Conservation (phyloP, 2,329 filamentous ascomycete genomes). For the Cordyceps javanica region DNA sequence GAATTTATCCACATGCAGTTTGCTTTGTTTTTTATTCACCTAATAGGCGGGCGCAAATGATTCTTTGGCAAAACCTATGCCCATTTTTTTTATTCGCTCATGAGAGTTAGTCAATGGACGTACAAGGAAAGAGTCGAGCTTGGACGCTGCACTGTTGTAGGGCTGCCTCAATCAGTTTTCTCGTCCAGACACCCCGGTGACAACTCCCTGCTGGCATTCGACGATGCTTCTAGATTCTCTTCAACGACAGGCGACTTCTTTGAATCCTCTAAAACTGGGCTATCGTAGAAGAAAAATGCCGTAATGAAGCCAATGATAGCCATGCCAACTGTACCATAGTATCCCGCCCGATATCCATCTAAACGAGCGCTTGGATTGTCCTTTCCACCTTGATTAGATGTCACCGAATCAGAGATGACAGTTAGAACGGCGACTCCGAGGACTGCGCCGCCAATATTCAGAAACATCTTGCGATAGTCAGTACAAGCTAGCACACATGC, state of each 20-base stretch:
- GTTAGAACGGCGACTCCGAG: conserved; percentile 14
- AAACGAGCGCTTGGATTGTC: conserved; percentile 2
- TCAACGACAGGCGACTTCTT: neutral
- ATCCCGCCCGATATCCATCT: conserved; percentile 10
- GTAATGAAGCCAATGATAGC: neutral
- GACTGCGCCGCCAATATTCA: conserved; percentile 14
- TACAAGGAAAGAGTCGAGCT: neutral
- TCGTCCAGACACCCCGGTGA: neutral
- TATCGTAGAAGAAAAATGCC: neutral
- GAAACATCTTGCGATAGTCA: conserved; percentile 9
- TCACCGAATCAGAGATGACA: conserved; percentile 17
- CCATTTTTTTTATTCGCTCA: too few species aligned
- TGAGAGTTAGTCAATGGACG: too few species aligned
- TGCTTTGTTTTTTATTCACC: too few species aligned
- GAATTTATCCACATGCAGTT: too few species aligned
- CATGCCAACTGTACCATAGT: conserved; percentile 14
- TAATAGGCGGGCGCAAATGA: too few species aligned
- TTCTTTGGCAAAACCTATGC: too few species aligned
- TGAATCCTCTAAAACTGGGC: neutral
- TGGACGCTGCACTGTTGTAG: neutral
- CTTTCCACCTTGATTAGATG: conserved; percentile 14
- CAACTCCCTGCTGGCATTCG: neutral
- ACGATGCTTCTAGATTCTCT: neutral
- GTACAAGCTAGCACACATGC: neutral
- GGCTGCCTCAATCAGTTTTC: too few species aligned